Percentiles rank a stretch among this genome's conserved stretches.
Conservation (phyloP, 1,284 basidiomycete species). For the Papiliotrema terrestris region DNA sequence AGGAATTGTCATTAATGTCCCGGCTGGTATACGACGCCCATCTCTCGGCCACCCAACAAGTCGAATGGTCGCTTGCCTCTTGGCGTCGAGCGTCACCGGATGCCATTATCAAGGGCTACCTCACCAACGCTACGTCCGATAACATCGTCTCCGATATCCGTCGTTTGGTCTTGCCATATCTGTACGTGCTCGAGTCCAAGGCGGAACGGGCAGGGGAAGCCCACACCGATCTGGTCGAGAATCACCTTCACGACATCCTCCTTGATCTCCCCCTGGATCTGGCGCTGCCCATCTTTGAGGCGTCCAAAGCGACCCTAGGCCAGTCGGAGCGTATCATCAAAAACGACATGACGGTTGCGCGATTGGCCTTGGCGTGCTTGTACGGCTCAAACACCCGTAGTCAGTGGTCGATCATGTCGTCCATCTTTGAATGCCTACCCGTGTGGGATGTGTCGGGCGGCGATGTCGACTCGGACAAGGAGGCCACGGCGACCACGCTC, state of each 20-base stretch:
- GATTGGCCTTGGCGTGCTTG: conserved; percentile 79
- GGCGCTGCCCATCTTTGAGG: conserved; percentile 73
- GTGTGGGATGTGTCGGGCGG: conserved; percentile 69
- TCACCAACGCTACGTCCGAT: conserved; percentile 63
- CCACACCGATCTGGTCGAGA: conserved; percentile 57
- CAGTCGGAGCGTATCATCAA: conserved; percentile 66
- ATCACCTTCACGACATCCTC: conserved; percentile 70
- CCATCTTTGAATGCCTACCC: conserved; percentile 88
- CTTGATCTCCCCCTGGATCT: conserved; percentile 64
- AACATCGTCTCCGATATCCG: conserved; percentile 68
- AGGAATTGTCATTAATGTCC: conserved; percentile 80
- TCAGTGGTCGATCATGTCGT: conserved; percentile 78
- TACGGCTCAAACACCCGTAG: conserved; percentile 72
- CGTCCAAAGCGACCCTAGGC: conserved; percentile 80
- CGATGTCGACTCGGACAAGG: conserved; percentile 59
- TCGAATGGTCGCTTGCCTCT: conserved; percentile 64
- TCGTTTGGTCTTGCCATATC: conserved; percentile 78
- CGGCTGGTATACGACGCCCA: conserved; percentile 75
- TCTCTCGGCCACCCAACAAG: conserved; percentile 28
- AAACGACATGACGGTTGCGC: conserved; percentile 75
- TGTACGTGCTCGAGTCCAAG: conserved; percentile 81
- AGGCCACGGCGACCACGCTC: conserved; percentile 73
- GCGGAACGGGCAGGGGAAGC: conserved; percentile 71
- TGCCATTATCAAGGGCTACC: conserved; percentile 68
- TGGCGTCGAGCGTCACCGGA: conserved; percentile 68